phyloP scores from a whole-genome alignment of 2,329 filamentous ascomycete species.

The Pestalotiopsis sp. region DNA sequence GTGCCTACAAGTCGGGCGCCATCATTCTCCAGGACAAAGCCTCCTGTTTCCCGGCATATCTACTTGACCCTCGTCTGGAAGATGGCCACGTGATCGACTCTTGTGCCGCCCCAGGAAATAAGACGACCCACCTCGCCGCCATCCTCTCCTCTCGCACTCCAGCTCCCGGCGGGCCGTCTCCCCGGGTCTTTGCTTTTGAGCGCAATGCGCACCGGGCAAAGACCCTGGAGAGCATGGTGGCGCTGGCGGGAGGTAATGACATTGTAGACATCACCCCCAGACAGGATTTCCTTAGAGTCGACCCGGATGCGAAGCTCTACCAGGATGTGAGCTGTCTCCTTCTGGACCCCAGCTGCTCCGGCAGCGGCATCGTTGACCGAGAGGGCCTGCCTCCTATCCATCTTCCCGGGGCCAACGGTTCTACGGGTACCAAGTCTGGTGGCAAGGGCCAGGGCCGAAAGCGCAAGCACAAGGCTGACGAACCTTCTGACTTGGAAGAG shows the following conservation, averaged over 20 bases:
- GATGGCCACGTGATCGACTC: constrained; percentile 85
- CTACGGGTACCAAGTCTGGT: constrained; percentile 39
- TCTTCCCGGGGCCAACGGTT: constrained; percentile 44
- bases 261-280: constrained; percentile 69
- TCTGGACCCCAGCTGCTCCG: constrained; percentile 92
- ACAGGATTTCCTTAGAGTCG: constrained; percentile 79
- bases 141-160: constrained; percentile 55
- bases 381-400: constrained; percentile 74
- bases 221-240: constrained; percentile 83
- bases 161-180: constrained; percentile 29
- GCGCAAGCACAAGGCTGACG: constrained; percentile 43
- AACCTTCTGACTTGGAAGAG: constrained; percentile 22
- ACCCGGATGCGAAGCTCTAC: constrained; percentile 64
- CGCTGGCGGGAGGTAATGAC: constrained; percentile 67
- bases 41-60: constrained; percentile 91
- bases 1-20: constrained; percentile 72
- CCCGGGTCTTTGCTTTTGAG: constrained; percentile 75
- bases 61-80: constrained; percentile 67
- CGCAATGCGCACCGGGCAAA: constrained; percentile 70
- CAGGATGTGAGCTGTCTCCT: constrained; percentile 76
- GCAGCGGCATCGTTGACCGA: constrained; percentile 88
- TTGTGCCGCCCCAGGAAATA: constrained; percentile 94
- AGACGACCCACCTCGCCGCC: constrained; percentile 89
- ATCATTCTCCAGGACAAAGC: constrained; percentile 96
- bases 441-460: constrained; percentile 37